Conservation (phyloP, 73 alveolate species). For the Paraurostyla sp. region DNA sequence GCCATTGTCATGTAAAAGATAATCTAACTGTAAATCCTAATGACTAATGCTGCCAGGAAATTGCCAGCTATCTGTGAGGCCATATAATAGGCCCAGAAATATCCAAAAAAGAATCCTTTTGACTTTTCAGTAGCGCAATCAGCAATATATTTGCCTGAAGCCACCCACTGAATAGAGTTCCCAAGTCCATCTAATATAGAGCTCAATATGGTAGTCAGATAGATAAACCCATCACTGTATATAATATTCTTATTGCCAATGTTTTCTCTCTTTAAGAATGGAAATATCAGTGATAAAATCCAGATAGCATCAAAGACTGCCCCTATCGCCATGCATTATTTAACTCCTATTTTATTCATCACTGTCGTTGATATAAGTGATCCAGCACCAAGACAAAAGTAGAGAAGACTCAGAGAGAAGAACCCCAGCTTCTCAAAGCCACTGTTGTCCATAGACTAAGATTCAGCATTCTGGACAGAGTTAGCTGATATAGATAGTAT, state of each 20-base stretch:
- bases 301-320: conserved; percentile 40
- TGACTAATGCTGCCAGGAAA: conserved; percentile 51
- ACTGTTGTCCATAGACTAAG: conserved; percentile 32
- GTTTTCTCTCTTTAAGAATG: conserved; percentile 2
- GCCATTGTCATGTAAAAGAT: conserved; percentile 31
- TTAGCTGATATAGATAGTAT: conserved; percentile 30
- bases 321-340: conserved; percentile 40
- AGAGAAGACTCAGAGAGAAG: not conserved
- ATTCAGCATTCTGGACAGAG: conserved; percentile 17
- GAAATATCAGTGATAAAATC: conserved; percentile 17
- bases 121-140: conserved; percentile 61
- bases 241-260: not conserved
- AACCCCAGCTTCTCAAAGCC: conserved; percentile 25
- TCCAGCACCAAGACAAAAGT: conserved; percentile 34
- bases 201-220: not conserved
- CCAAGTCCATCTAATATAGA: conserved; percentile 64
- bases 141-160: conserved; percentile 58
- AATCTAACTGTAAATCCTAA: not conserved
- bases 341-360: conserved; percentile 40
- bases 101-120: conserved; percentile 60
- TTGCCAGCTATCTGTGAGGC: conserved; percentile 58
- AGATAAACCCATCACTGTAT: conserved; percentile 46
- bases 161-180: conserved; percentile 59
- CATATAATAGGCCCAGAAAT: conserved; percentile 62
- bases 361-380: not conserved